Percentiles rank a stretch among this genome's conserved stretches.
Evolutionary conservation across 768 basidiomycete genomes (phyloP).

Genomic region (Pleurotus giganteus): DNA sequence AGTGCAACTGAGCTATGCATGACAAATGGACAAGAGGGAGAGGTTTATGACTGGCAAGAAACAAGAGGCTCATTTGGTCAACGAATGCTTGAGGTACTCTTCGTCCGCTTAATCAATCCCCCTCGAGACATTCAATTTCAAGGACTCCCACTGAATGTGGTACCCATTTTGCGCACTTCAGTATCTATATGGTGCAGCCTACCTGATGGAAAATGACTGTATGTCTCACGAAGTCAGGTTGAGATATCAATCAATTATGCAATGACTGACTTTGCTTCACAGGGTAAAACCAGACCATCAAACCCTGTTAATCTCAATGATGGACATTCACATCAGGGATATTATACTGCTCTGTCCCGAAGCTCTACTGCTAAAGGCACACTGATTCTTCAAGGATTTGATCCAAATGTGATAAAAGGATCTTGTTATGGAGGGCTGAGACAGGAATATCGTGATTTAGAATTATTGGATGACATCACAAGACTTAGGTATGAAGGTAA

Average conservation of each 20-base stretch:
- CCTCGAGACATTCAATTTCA: conserved; percentile 9
- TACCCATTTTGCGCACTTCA: conserved; percentile 14
- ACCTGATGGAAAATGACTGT: conserved; percentile 12
- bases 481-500: conserved; percentile 11
- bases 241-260: no score
- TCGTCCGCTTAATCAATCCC: conserved; percentile 15
- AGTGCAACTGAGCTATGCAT: no score
- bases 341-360: conserved; percentile 18
- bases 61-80: conserved; percentile 13
- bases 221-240: conserved; percentile 20
- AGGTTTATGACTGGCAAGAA: conserved; percentile 23
- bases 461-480: conserved; percentile 21
- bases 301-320: conserved; percentile 28
- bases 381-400: conserved; percentile 26
- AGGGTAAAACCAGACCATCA: conserved; percentile 19
- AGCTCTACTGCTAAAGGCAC: conserved; percentile 23
- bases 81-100: conserved; percentile 16
- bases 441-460: conserved; percentile 21
- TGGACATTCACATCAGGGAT: conserved; percentile 14
- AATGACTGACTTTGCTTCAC: conserved; percentile 24
- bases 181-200: conserved; percentile 10
- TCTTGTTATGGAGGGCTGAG: conserved; percentile 17
- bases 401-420: conserved; percentile 18
- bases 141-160: conserved; percentile 14
- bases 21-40: conserved; percentile 29